phyloP scores from a whole-genome alignment of 805 yeast species.

The Zygotorulaspora florentina region DNA sequence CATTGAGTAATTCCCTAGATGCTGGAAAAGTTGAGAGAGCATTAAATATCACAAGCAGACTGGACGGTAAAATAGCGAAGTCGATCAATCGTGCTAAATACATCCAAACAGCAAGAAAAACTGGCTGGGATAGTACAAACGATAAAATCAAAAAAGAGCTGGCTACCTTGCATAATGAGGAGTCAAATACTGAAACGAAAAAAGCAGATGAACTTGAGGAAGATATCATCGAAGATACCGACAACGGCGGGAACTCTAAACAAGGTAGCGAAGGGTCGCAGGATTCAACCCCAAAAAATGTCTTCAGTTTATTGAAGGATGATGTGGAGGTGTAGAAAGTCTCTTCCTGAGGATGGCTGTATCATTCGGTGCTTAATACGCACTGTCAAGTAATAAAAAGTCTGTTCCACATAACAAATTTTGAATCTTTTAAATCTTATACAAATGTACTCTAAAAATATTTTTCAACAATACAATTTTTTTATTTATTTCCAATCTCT shows the following conservation, averaged over 20 bases:
- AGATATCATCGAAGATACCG: constrained; percentile 2
- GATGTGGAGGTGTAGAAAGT: constrained; percentile 28
- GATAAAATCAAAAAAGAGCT: constrained; percentile 39
- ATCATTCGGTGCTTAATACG: too few relatives aligned
- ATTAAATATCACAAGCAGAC: constrained; percentile 48
- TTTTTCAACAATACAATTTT: too few relatives aligned
- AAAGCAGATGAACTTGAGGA: neutral
- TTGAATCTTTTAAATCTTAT: too few relatives aligned
- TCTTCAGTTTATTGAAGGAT: constrained; percentile 32
- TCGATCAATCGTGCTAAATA: constrained; percentile 60
- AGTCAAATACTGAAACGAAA: neutral
- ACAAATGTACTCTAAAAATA: too few relatives aligned
- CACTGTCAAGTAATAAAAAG: too few relatives aligned
- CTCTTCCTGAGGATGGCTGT: too few relatives aligned
- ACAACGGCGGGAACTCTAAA: neutral
- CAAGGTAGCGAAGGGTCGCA: too few relatives aligned
- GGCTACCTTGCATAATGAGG: constrained; percentile 6
- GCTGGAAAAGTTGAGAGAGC: constrained; percentile 46
- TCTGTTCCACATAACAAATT: too few relatives aligned
- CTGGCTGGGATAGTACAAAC: constrained; percentile 71
- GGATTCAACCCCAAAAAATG: constrained; percentile 14
- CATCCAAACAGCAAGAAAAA: constrained; percentile 58
- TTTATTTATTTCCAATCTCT: too few relatives aligned
- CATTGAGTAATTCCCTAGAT: constrained; percentile 19
- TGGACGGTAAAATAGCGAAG: constrained; percentile 58